Evolutionary conservation across 2,329 filamentous ascomycete species (phyloP), one percentile per base, ranked within the genome.

Genomic region (Cladophialophora chaetospira): DNA sequence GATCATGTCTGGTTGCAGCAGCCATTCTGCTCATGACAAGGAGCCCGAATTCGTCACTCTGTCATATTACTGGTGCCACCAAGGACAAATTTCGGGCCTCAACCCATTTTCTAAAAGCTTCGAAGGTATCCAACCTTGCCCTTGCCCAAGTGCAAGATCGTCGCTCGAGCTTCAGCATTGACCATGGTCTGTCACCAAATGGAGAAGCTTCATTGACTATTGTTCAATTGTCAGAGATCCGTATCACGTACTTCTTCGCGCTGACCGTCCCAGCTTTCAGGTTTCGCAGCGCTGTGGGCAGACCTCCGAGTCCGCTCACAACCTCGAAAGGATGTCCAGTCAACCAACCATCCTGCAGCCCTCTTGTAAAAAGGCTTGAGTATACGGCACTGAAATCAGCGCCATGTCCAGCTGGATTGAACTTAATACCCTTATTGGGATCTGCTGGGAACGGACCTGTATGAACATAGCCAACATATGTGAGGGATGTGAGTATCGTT

Each of bases 191-290:
- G n/a, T n/a, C n/a, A n/a, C n/a, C n/a, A n/a, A n/a, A n/a, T n/a
- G n/a, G n/a, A n/a, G n/a, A n/a, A n/a, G n/a, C n/a, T n/a, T n/a
- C n/a, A n/a, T n/a, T n/a, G n/a, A n/a, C n/a, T n/a, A n/a, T n/a
- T n/a, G n/a, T n/a, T n/a, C n/a, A n/a, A n/a, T n/a, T n/a, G n/a
- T 53, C 49, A 13, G 44, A n/a, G 3, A 33, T 19, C 62, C 72
- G 74, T 63, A 83, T 82, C 1, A 88, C 79, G 72, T 86, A 88
- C 71, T 88, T 88, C 1, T 82, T 75, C 1, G 77, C 85, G 64
- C 81, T 85, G 25, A 81, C 83, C 69, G 81, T 83, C 0, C 85
- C 85, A 21, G 74, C 76, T 67, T 78, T 82, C 66, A 88, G 67
- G 58, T 82, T 78, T 62, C 69, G 68, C 68, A 88, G 65, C 0